Base-by-base conservation (phyloP, 1,284 basidiomycete species). In the Tilletia caries region DNA sequence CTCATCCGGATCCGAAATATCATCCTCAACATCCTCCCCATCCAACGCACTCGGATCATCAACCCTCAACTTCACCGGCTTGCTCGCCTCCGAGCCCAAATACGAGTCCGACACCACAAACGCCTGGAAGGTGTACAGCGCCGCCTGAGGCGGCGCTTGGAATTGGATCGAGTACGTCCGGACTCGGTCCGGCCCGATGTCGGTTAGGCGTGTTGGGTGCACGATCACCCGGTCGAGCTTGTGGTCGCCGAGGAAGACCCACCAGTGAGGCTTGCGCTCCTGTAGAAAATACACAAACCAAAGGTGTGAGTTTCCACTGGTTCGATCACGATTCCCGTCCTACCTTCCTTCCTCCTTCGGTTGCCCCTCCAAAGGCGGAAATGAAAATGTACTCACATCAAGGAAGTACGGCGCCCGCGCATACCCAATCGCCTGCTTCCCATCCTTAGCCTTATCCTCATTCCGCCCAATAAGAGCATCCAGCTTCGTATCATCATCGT, bases 401-500 rank as follows among this genome's bases (percentile, higher is more conserved):
- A 93, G 92, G 91, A 93, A 98, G 81, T 89, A 88, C 1, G 96
- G 95, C 4, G 95, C 92, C 81, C 97, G 93, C 3, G 91, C 93
- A 70, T 87, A 89, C n/a, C 89, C 89, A 46, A 85, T 84, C 1
- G 83, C 79, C 46, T 85, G 83, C 27, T 85, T 83, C 23, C 86
- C 86, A 13, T 86, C 85, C 34, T 82, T 78, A 32, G 74, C 37
- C 68, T 71, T 69, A 23, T 62, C 48, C 20, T 69, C 50, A 54
- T 60, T 37, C 29, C 65, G 32, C 20, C 67, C 66, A 32, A 67
- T 58, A 6, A 68, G 54, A 25, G 58, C 44, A 41, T 74, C 73
- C 58, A 69, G 34, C 32, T 64, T 58, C 33, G 66, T 68, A 29
- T 75, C 70, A 5, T 76, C 78, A 15, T 76, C 79, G 32, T 72